phyloP scores from a whole-genome alignment of 176 grass and related monocot genomes.

The Carex kokanica region DNA sequence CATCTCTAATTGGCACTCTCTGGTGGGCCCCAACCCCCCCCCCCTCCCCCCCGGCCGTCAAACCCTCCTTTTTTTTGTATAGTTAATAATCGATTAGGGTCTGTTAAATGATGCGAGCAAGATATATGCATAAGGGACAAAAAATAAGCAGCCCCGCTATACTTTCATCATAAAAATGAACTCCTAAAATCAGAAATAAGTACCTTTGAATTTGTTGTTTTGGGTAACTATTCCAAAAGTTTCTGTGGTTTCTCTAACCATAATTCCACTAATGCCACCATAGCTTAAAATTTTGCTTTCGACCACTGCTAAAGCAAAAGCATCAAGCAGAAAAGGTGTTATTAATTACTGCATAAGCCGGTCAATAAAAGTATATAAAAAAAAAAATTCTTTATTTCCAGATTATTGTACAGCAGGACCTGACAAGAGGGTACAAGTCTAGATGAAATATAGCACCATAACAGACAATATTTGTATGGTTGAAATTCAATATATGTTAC shows the following conservation, averaged over 20 bases:
- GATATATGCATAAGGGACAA: constrained; percentile 12
- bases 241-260: constrained; percentile 79
- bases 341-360: neutral
- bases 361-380: neutral
- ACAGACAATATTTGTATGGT: neutral
- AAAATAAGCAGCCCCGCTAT: neutral
- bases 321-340: neutral
- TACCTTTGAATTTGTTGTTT: constrained; percentile 69
- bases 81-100: neutral
- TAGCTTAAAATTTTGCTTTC: constrained; percentile 61
- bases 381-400: neutral
- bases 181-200: constrained; percentile 1
- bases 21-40: too few species aligned
- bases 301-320: constrained; percentile 46
- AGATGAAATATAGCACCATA: neutral
- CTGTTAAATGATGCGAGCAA: neutral
- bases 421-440: too few species aligned
- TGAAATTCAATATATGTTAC: constrained; percentile 22
- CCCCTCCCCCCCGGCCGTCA: too few species aligned
- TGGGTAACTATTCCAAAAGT: constrained; percentile 83
- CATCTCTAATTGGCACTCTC: too few species aligned
- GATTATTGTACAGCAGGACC: neutral
- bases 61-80: too few species aligned
- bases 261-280: constrained; percentile 62
- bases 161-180: neutral